Percentiles rank a stretch among this genome's conserved stretches.
These are phyloP conservation scores for Botryotinia convoluta DNA, from an alignment of 2,329 filamentous ascomycete species.

Conservation along the genomic window DNA sequence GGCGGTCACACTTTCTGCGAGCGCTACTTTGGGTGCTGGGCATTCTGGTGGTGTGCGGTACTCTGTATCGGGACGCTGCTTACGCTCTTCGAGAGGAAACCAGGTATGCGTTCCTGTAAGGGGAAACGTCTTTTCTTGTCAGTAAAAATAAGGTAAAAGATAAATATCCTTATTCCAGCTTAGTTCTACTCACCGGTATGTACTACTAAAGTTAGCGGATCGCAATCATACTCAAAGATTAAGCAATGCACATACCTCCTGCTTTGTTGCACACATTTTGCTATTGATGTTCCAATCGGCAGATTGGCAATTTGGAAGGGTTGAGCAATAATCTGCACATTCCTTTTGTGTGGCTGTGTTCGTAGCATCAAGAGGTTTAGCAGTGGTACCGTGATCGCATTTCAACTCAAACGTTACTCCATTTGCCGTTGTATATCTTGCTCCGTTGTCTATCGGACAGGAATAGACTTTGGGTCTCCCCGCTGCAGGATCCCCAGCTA, in stretches of 20 bases:
- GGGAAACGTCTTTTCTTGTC: slow-evolving; percentile 4
- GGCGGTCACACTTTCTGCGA: slow-evolving; percentile 2
- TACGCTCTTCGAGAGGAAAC: slow-evolving; percentile 10
- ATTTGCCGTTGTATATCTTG: slow-evolving; percentile 3
- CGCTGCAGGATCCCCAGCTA: neutral
- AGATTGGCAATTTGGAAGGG: neutral
- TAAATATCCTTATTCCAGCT: neutral
- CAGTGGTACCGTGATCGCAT: neutral
- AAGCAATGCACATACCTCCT: neutral
- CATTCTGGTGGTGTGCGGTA: slow-evolving; percentile 2
- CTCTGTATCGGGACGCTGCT: neutral
- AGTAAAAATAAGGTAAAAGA: neutral
- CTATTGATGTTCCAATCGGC: neutral
- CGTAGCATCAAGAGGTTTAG: neutral
- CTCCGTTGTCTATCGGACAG: slow-evolving; percentile 7
- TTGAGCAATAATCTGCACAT: slow-evolving; percentile 3
- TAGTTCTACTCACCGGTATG: slow-evolving; percentile 4
- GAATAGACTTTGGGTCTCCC: slow-evolving; percentile 4
- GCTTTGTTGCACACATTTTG: neutral
- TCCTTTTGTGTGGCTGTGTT: neutral
- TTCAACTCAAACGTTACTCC: slow-evolving; percentile 6
- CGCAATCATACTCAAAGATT: neutral
- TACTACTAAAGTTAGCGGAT: slow-evolving; percentile 10
- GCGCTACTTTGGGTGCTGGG: neutral
- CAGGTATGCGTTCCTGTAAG: slow-evolving; percentile 11